These are phyloP conservation scores for Capniomyces stellatus DNA, from an alignment of 371 early-diverging fungal species.

Conservation along the genomic window DNA sequence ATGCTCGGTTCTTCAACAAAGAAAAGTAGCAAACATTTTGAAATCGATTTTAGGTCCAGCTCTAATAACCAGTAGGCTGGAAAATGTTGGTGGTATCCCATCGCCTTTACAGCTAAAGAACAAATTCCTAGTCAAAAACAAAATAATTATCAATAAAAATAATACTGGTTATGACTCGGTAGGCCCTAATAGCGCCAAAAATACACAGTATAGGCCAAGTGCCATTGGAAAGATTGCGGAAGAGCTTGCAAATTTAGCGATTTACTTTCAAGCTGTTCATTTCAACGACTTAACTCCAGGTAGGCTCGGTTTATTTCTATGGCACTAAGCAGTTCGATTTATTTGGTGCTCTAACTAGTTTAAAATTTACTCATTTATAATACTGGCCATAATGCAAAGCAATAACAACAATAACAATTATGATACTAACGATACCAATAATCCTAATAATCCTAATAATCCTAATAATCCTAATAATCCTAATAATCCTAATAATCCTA, in stretches of 20 bases:
- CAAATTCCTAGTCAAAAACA: constrained; percentile 50
- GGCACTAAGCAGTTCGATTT: too few relatives aligned
- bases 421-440: too few relatives aligned
- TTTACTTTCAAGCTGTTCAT: constrained; percentile 45
- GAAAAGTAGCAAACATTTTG: constrained; percentile 45
- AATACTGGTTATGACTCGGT: not conserved
- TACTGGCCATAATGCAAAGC: too few relatives aligned
- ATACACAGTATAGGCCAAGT: constrained; percentile 8
- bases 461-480: too few relatives aligned
- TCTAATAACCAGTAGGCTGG: constrained; percentile 32
- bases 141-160: constrained; percentile 15
- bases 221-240: constrained; percentile 30
- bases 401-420: too few relatives aligned
- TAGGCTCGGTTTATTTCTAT: constrained; percentile 11
- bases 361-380: too few relatives aligned
- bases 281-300: constrained; percentile 26
- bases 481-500: too few relatives aligned
- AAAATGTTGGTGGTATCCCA: constrained; percentile 30
- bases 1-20: constrained; percentile 50
- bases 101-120: constrained; percentile 40
- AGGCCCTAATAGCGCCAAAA: constrained; percentile 1
- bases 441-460: too few relatives aligned
- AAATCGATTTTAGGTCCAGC: constrained; percentile 34
- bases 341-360: too few relatives aligned
- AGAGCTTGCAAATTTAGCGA: constrained; percentile 38